Conservation (phyloP, 495 filamentous ascomycete species). For the Tirmania nivea region DNA sequence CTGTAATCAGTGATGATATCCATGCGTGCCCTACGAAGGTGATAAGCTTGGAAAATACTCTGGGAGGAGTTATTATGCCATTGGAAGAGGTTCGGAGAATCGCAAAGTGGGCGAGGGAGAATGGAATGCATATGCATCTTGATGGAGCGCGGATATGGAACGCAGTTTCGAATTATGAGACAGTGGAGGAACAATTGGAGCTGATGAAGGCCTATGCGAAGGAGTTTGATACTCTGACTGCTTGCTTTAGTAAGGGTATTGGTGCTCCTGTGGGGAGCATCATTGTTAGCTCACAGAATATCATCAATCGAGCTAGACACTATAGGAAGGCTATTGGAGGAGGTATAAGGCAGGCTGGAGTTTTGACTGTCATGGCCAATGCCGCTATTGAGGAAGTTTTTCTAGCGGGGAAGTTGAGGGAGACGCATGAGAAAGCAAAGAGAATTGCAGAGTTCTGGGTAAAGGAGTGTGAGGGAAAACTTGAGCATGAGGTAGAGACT, state of each 20-base stretch:
- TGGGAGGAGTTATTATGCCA: conserved; percentile 58
- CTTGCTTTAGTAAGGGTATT: conserved; percentile 78
- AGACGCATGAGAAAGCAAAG: conserved; percentile 42
- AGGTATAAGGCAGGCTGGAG: conserved; percentile 50
- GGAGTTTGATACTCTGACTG: conserved; percentile 56
- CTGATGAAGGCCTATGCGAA: conserved; percentile 41
- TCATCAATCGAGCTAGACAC: conserved; percentile 49
- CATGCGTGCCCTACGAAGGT: conserved; percentile 52
- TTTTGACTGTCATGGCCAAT: conserved; percentile 35
- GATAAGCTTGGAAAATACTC: conserved; percentile 71
- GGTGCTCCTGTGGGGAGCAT: conserved; percentile 76
- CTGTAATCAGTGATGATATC: conserved; percentile 30
- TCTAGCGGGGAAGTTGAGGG: conserved; percentile 39
- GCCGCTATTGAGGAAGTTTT: conserved; percentile 50
- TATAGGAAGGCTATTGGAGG: conserved; percentile 71
- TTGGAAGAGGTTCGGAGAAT: conserved; percentile 46
- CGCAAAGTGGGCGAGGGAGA: conserved; percentile 40
- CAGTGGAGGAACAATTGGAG: background rate
- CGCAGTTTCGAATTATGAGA: conserved; percentile 27
- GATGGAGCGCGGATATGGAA: conserved; percentile 80
- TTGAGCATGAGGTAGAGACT: conserved; percentile 46
- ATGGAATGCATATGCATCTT: conserved; percentile 52
- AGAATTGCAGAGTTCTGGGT: conserved; percentile 40
- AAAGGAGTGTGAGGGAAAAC: conserved; percentile 35
- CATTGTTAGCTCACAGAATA: conserved; percentile 40